phyloP scores from a whole-genome alignment of 2,329 filamentous ascomycete species.

The Blastomyces emzantsi region DNA sequence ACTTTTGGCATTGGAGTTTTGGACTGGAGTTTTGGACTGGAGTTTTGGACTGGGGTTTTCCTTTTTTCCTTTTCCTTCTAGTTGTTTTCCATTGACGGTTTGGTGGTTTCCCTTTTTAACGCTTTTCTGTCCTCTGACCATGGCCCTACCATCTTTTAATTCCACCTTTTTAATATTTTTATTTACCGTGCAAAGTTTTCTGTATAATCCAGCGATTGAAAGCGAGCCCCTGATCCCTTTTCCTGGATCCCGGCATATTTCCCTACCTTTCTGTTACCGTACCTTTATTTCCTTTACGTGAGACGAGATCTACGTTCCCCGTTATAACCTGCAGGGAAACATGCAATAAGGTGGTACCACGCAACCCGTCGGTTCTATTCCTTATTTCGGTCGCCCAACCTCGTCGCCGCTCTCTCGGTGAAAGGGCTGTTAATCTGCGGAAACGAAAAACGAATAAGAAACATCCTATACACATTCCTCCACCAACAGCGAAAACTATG shows the following conservation, averaged over 20 bases:
- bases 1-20: background rate
- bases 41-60: background rate
- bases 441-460: background rate
- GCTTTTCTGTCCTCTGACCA: background rate
- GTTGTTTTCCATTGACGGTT: background rate
- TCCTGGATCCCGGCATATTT: background rate
- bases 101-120: background rate
- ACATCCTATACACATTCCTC: background rate
- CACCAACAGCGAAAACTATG: background rate
- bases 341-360: background rate
- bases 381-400: background rate
- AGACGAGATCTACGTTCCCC: constrained; percentile 5
- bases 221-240: background rate
- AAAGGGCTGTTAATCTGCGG: background rate
- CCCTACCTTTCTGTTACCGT: background rate
- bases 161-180: background rate
- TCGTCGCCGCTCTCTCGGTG: background rate
- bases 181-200: background rate
- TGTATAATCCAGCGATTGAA: background rate
- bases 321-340: background rate
- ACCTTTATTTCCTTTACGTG: background rate
- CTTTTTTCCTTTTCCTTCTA: background rate
- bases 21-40: background rate
- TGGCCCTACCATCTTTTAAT: background rate
- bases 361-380: background rate